Evolutionary conservation across 2,329 filamentous ascomycete species (phyloP).

Genomic region (Pestalotiopsis sp.): DNA sequence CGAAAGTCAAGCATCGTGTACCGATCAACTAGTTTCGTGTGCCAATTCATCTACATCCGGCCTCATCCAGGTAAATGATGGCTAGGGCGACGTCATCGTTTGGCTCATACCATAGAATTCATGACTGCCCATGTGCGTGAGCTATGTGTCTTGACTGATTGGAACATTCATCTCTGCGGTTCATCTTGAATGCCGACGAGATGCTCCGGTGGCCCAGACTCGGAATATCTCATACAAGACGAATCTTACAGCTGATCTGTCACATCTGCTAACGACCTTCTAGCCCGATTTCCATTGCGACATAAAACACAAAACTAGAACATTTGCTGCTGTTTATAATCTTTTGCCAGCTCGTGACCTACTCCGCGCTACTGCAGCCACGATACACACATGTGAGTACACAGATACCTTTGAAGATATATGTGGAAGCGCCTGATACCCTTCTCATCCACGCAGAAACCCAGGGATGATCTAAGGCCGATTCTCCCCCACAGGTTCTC

Average conservation of each 20-base stretch:
- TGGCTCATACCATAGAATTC: too few relatives aligned
- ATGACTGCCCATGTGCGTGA: background rate
- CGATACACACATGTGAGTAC: background rate
- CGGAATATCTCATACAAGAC: background rate
- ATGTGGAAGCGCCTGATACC: background rate
- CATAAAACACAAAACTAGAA: background rate
- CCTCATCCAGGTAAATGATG: too few relatives aligned
- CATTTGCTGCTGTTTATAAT: background rate
- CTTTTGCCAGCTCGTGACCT: background rate
- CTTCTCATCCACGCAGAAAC: background rate
- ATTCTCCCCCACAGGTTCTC: background rate
- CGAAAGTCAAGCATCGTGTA: too few relatives aligned
- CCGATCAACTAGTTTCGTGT: too few relatives aligned
- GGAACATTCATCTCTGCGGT: too few relatives aligned
- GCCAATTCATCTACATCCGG: too few relatives aligned
- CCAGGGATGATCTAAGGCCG: background rate
- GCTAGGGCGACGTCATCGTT: too few relatives aligned
- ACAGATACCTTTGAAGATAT: background rate
- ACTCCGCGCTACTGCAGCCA: background rate
- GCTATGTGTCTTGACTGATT: background rate
- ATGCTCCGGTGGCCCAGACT: background rate
- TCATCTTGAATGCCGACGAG: too few relatives aligned
- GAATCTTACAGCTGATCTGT: background rate
- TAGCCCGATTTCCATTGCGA: background rate
- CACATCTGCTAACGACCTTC: background rate